Evolutionary conservation across 2,329 filamentous ascomycete genomes (phyloP).

Genomic region (Cytospora mali): DNA sequence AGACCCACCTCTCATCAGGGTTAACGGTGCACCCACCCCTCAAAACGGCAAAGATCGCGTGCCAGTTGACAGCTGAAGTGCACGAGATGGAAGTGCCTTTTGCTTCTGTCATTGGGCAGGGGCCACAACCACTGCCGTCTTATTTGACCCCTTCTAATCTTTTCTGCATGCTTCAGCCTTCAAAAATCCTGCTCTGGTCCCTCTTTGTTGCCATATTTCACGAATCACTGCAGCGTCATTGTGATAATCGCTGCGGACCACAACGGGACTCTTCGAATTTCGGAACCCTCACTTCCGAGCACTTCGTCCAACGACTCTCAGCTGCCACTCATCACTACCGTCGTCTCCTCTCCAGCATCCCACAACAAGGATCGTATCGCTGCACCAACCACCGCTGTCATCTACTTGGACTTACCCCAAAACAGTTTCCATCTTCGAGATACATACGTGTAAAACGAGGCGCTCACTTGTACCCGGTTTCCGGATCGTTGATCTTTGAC

Average conservation of each 20-base stretch:
- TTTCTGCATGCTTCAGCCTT: conserved; percentile 12
- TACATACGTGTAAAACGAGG: conserved; percentile 25
- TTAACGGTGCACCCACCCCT: conserved; percentile 9
- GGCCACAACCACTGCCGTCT: conserved; percentile 14
- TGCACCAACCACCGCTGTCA: conserved; percentile 2
- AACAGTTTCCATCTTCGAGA: conserved; percentile 19
- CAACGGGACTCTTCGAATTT: conserved; percentile 18
- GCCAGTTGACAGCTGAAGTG: conserved; percentile 23
- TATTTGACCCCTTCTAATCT: conserved; percentile 16
- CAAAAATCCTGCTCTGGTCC: conserved; percentile 6
- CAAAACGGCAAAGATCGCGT: conserved; percentile 24
- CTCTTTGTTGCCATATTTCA: neutral
- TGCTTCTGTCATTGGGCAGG: conserved; percentile 17
- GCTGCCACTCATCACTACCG: conserved; percentile 11
- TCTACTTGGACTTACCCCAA: conserved; percentile 15
- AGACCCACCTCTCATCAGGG: neutral
- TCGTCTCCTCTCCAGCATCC: conserved; percentile 4
- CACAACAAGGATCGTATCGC: conserved; percentile 10
- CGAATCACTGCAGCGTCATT: conserved; percentile 5
- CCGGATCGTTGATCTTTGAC: neutral
- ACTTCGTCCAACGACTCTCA: conserved; percentile 5
- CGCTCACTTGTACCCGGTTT: conserved; percentile 2
- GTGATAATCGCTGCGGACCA: conserved; percentile 17
- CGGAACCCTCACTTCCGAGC: conserved; percentile 14
- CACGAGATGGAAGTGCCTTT: conserved; percentile 2